These are phyloP conservation scores for Leccinum disarticulatum DNA, from an alignment of 768 basidiomycete species.

Conservation along the genomic window DNA sequence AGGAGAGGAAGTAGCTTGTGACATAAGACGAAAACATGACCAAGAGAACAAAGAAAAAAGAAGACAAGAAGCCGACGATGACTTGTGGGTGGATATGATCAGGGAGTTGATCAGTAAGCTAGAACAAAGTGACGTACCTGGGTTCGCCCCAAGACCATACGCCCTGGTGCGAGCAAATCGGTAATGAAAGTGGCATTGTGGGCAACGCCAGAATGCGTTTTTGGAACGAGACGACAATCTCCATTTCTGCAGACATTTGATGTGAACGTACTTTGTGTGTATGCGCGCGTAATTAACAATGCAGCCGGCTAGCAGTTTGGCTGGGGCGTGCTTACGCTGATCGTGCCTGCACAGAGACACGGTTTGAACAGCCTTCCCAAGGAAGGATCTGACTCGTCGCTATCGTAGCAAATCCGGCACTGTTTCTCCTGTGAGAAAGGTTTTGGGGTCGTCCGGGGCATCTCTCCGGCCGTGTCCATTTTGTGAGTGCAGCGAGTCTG, in stretches of 20 bases:
- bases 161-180: constrained; percentile 71
- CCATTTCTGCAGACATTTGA: constrained; percentile 78
- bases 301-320: constrained; percentile 6
- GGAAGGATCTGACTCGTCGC: constrained; percentile 54
- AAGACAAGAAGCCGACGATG: constrained; percentile 59
- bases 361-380: constrained; percentile 81
- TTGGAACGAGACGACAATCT: constrained; percentile 59
- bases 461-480: constrained; percentile 19
- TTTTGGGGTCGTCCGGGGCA: neutral
- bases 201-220: constrained; percentile 75
- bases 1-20: constrained; percentile 63
- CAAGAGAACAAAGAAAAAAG: constrained; percentile 59
- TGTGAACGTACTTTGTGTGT: constrained; percentile 64
- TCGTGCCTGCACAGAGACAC: constrained; percentile 66
- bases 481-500: neutral
- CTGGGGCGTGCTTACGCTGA: constrained; percentile 47
- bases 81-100: constrained; percentile 47
- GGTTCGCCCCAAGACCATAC: constrained; percentile 75
- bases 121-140: constrained; percentile 42
- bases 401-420: constrained; percentile 84
- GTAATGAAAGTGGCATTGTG: constrained; percentile 78
- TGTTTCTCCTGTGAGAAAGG: constrained; percentile 51
- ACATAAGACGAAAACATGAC: constrained; percentile 70
- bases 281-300: constrained; percentile 22
- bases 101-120: constrained; percentile 5